Evolutionary conservation across 2,329 filamentous ascomycete genomes (phyloP), one percentile per base, ranked within the genome.

Genomic region (Hypomyces rosellus): DNA sequence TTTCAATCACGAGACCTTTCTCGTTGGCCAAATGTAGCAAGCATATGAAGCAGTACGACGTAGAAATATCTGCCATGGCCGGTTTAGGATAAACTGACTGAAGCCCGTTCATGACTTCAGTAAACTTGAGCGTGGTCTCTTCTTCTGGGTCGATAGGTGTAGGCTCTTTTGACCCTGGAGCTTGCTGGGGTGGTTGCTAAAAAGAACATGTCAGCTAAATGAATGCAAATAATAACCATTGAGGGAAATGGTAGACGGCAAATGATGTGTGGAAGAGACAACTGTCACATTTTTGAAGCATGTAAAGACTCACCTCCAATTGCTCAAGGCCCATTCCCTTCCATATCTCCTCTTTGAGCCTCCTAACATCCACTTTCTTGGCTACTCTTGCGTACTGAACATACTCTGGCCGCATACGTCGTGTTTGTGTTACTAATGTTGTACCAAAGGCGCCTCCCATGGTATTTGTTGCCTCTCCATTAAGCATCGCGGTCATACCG

Each of bases 1-100:
- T 81, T 57, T 86, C 79, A 55, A 96, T 86, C 20, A 86, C 76
- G 37, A 96, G 74, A 0, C 91, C 91, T 72, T 95, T 92, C 65
- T 96, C 91, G 69, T 96, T 96, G 53, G 91, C 91, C 61, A 96
- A 66, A 69, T 96, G 91, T 57, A 96, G 73, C 51, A 96, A 71
- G 61, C 88, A 95, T 63, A 99, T 99, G 71, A 97, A 99, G 66
- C 93, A 95, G 69, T 74, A 86, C 55, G 81, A 95, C 0, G 93
- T 99, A 34, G 90, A 96, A 62, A 99, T 97, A 68, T 99, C 93
- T 54, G 86, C 84, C 82, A 99, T 88, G 53, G 84, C 82, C 58
- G 88, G 78, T 66, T 88, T 87, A 11, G 90, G 85, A 63, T 99
- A 99, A 7, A 96, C 89, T 4, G 77, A 71, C 65, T 95, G 88